Percentiles rank a stretch among this genome's conserved stretches.
These are phyloP conservation scores for Trematosphaeria pertusa DNA, from an alignment of 2,329 filamentous ascomycete species.

Conservation along the genomic window DNA sequence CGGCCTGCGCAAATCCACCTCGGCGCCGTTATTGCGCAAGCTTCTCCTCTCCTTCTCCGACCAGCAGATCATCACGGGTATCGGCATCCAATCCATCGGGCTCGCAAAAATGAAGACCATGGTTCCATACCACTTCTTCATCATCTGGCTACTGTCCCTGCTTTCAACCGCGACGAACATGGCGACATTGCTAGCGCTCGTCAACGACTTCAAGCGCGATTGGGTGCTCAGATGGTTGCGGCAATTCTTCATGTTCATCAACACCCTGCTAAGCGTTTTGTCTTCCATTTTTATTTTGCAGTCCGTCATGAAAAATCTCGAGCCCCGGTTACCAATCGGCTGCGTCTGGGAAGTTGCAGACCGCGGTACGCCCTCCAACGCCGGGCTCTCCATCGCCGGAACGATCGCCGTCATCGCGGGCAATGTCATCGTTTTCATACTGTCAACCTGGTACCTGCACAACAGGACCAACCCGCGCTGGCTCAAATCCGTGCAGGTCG, in stretches of 20 bases:
- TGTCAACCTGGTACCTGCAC: slow-evolving; percentile 71
- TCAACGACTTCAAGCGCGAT: slow-evolving; percentile 70
- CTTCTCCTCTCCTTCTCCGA: slow-evolving; percentile 71
- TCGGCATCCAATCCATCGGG: slow-evolving; percentile 70
- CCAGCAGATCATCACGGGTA: slow-evolving; percentile 73
- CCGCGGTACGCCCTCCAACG: slow-evolving; percentile 47
- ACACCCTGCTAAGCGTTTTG: slow-evolving; percentile 64
- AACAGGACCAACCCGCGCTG: slow-evolving; percentile 59
- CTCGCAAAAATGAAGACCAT: slow-evolving; percentile 66
- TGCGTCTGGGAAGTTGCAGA: slow-evolving; percentile 64
- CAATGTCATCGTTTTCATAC: slow-evolving; percentile 64
- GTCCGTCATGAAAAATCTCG: slow-evolving; percentile 60
- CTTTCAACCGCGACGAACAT: slow-evolving; percentile 72
- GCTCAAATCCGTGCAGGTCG: slow-evolving; percentile 61
- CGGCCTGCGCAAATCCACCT: slow-evolving; percentile 56
- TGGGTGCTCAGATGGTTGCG: slow-evolving; percentile 72
- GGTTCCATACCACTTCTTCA: slow-evolving; percentile 73
- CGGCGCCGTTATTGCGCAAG: slow-evolving; percentile 64
- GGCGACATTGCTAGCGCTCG: slow-evolving; percentile 68
- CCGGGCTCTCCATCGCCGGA: slow-evolving; percentile 61
- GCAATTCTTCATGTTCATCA: slow-evolving; percentile 70
- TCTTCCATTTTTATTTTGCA: slow-evolving; percentile 65
- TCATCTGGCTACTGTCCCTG: slow-evolving; percentile 72
- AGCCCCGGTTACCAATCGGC: slow-evolving; percentile 63
- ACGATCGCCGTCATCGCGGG: slow-evolving; percentile 68